Base-by-base conservation (phyloP, 1,284 basidiomycete genomes). In the Flammula alnicola region DNA sequence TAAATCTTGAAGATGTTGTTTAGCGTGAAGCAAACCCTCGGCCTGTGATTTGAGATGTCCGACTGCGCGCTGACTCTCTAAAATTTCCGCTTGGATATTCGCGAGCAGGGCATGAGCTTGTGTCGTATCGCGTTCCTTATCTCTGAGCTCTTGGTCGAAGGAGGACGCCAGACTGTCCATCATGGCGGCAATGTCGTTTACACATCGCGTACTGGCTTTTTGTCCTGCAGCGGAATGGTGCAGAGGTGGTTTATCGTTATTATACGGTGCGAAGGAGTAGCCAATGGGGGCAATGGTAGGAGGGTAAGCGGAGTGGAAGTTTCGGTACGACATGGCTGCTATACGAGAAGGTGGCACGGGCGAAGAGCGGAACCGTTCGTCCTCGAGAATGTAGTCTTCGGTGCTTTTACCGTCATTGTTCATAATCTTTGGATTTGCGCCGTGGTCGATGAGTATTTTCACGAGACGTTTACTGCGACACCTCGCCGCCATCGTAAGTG, bases 311-410 rank as follows among this genome's bases (percentile, higher is more conserved):
- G 77, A 80, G 49, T 87, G 85, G 0, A 79, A 74, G 46, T 84
- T 84, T 38, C 88, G 79, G 66, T 81, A 86, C 5, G 86, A 83
- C 83, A 88, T 84, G 19, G 79, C 68, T 16, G 77, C 63, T 23
- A 76, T 69, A 40, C 88, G 80, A 7, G 88, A 83, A n/a, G 81
- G 76, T 9, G 89, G 84, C 0, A 83, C 79, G 6, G 95, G 94
- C 5, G 93, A 96, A 0, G 92, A 91, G 25, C 96, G 83, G 76
- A 98, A 98, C 30, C 95, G 86, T 68, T 98, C 97, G 66, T 99
- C 97, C 67, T 99, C 97, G 30, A 99, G 80, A 56, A 99, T 99
- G 65, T 99, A 99, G 68, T 99, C 97, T 71, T 99, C 97, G 7
- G 97, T 93, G 55, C 88, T 95, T 76, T 98, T 98, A 52, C 94